Conservation (phyloP, 1,284 basidiomycete genomes). For the Gymnopus androsaceus region DNA sequence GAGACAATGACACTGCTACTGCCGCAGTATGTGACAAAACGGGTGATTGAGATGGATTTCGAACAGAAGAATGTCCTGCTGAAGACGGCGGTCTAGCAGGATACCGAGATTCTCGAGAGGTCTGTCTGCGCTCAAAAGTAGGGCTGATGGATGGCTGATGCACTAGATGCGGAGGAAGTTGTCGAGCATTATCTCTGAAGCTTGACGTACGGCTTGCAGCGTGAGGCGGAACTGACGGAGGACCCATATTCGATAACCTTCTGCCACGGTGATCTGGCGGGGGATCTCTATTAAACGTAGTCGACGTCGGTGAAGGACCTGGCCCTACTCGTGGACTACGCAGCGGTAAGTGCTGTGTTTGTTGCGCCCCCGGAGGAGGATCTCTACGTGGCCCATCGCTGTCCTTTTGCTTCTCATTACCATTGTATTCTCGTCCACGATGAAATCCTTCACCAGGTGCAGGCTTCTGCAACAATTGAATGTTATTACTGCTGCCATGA, state of each 20-base stretch:
- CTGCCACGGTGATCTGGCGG: slow-evolving; percentile 34
- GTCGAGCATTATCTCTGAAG: slow-evolving; percentile 39
- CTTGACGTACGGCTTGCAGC: slow-evolving; percentile 25
- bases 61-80: slow-evolving; percentile 27
- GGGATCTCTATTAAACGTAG: neutral
- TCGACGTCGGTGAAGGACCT: slow-evolving; percentile 14
- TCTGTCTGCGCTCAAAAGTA: slow-evolving; percentile 32
- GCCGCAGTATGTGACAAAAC: slow-evolving; percentile 40
- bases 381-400: slow-evolving; percentile 10
- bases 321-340: slow-evolving; percentile 32
- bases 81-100: slow-evolving; percentile 29
- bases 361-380: neutral
- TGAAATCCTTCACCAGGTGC: slow-evolving; percentile 29
- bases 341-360: slow-evolving; percentile 31
- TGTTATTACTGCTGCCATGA: slow-evolving; percentile 36
- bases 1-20: slow-evolving; percentile 21
- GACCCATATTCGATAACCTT: slow-evolving; percentile 45
- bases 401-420: slow-evolving; percentile 12
- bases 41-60: slow-evolving; percentile 45
- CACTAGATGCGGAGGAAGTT: slow-evolving; percentile 49
- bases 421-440: slow-evolving; percentile 36
- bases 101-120: slow-evolving; percentile 40
- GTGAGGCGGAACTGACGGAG: slow-evolving; percentile 49
- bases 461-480: slow-evolving; percentile 55
- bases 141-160: slow-evolving; percentile 30